Base-by-base conservation (phyloP, 192 early-diverging fungal species). In the Entrophospora sp. region DNA sequence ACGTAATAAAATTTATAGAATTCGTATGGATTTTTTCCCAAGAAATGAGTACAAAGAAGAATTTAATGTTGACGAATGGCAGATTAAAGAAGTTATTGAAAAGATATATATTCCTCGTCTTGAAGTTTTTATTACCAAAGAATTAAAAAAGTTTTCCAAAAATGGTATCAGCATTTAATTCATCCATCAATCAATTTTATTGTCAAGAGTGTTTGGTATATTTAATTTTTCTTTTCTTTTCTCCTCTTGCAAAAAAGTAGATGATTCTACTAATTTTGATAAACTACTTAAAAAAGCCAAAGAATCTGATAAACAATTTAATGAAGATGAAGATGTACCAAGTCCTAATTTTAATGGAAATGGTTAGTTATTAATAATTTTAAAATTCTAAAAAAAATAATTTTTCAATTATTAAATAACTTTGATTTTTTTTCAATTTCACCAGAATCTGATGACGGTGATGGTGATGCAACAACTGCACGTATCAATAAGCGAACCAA, bases 21-120 rank as follows among this genome's bases (percentile, higher is more conserved):
- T 99, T 34, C 85, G 86, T 14, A 69, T 99, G 68, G 77, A 92
- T 65, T 79, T 99, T 71, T 99, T 95, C 87, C 74, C 82, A 20
- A 80, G 84, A 53, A 77, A 83, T 14, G 91, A 89, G 42, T 93
- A 91, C 73, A 68, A 73, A 46, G 75, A 80, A 16, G 90, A 95
- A 72, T 89, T 95, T 59, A 84, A 85, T 59, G 77, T 96, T 32
- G 68, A 72, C 2, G 70, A 81, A 4, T 69, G 69, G 8, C 86
- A 87, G 18, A 82, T 99, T 4, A 86, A 89, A 71, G 62, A 73
- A 22, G 82, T 89, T 4, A 82, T 99, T 36, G 89, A 91, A 71
- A 38, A 62, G 30, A 76, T 80, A 22, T 95, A 96, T 62, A 77
- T 91, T n/a, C 75, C 78, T 7, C 72, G 70, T 14, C 81, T 99